Base-by-base conservation (phyloP, 2,329 filamentous ascomycete species). In the Fonsecaea nubica region DNA sequence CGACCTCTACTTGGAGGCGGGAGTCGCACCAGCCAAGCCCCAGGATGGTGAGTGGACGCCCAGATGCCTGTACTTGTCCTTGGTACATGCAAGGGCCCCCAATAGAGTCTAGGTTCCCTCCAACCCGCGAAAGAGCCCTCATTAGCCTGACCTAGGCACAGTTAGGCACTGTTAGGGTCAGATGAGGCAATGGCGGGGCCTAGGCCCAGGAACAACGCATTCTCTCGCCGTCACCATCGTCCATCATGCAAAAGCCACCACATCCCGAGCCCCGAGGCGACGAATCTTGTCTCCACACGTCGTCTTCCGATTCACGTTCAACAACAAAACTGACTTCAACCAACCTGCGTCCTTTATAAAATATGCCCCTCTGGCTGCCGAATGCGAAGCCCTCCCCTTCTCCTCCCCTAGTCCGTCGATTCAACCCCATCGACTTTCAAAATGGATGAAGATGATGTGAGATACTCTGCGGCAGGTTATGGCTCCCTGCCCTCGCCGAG, bases 371-470 rank as follows among this genome's bases (percentile, higher is more conserved):
- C 45, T 50, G 45, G 45, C 45, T 12, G 45, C 18, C 45, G 18
- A 50, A 25, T 50, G 45, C 45, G 45, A 50, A 21, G 45, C 25
- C 25, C 57, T 54, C 45, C 58, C 32, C 58, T 15, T 53, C 45
- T 42, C 18, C 32, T n/a, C 32, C 52, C 9, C 21, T 50, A 45
- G 18, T 7, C 45, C 36, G 25, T 15, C 40, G 33, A 42, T 30
- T 40, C 48, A n/a, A 15, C 53, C 42, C 38, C 25, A 12, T 33
- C 36, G 9, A 62, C 13, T 33, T 21, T 15, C 63, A 60, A 53
- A 36, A 66, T 66, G 64, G 64, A 66, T 52, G 60, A 66, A 18
- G 40, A 54, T 48, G 55, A 55, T 36, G 35, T 62, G 32, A 40
- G 30, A 42, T n/a, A 52, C 32, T 52, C 53, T 35, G 42, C 25